Percentiles rank a stretch among this genome's conserved stretches.
Conservation (phyloP, 2,329 filamentous ascomycete species). For the Botrytis hyacinthi region DNA sequence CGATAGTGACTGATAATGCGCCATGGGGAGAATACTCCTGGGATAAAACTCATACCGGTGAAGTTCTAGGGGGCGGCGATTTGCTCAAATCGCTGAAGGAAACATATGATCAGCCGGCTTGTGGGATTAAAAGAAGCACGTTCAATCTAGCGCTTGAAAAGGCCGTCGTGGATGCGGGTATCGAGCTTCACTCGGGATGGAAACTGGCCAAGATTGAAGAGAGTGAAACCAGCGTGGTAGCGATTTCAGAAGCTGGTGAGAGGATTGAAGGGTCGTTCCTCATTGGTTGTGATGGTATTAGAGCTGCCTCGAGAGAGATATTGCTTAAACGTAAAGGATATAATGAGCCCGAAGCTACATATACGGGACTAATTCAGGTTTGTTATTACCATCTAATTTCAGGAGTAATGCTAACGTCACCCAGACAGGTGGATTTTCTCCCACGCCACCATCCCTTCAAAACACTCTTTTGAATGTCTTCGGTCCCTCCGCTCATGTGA, state of each 20-base stretch:
- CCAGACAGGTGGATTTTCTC: constrained; percentile 9
- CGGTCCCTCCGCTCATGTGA: constrained; percentile 18
- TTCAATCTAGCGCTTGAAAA: constrained; percentile 21
- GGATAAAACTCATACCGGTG: constrained; percentile 4
- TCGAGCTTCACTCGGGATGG: constrained; percentile 19
- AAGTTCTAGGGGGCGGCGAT: constrained; percentile 8
- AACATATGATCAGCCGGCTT: constrained; percentile 21
- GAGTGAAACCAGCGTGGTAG: constrained; percentile 2
- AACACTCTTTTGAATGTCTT: constrained; percentile 20
- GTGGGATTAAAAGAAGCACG: constrained; percentile 16
- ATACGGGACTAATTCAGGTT: constrained; percentile 21
- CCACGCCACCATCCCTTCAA: background rate
- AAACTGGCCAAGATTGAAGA: constrained; percentile 21
- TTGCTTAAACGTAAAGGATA: constrained; percentile 11
- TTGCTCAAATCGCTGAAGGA: background rate
- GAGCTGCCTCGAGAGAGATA: constrained; percentile 14
- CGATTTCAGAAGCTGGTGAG: constrained; percentile 12
- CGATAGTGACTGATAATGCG: background rate
- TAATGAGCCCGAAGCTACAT: constrained; percentile 16
- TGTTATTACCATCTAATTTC: background rate
- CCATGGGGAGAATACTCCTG: background rate
- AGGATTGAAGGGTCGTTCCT: constrained; percentile 21
- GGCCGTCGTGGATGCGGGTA: background rate
- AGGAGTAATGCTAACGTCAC: background rate
- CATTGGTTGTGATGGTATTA: constrained; percentile 26